Evolutionary conservation across 495 filamentous ascomycete genomes (phyloP).

Genomic region (Aspergillus incahuasiensis): DNA sequence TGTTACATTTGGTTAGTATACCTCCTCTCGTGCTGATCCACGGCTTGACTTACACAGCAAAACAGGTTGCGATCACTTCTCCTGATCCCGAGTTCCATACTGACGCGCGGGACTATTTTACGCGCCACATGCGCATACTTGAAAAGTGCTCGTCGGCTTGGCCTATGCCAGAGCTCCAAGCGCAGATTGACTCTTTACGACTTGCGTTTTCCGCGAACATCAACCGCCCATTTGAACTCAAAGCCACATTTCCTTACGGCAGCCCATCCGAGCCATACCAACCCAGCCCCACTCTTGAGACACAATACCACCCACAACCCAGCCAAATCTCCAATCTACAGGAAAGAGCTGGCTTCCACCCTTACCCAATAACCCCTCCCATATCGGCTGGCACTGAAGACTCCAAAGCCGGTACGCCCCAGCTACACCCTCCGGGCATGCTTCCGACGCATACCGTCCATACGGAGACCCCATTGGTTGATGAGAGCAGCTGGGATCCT

Average conservation of each 20-base stretch:
- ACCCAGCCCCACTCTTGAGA: constrained; percentile 57
- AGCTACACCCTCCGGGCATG: constrained; percentile 72
- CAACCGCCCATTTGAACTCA: constrained; percentile 81
- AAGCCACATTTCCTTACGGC: constrained; percentile 81
- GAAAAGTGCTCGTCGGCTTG: constrained; percentile 80
- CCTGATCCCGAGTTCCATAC: constrained; percentile 84
- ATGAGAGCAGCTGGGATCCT: constrained; percentile 82
- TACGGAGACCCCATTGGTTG: constrained; percentile 55
- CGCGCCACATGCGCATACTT: constrained; percentile 90
- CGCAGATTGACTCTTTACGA: constrained; percentile 82
- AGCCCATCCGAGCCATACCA: constrained; percentile 64
- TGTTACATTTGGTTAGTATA: constrained; percentile 80
- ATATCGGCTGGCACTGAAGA: constrained; percentile 72
- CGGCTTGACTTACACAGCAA: constrained; percentile 13
- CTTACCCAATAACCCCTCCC: constrained; percentile 77
- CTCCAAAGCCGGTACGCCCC: constrained; percentile 75
- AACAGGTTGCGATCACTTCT: constrained; percentile 90
- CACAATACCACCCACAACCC: constrained; percentile 40
- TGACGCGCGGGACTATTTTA: constrained; percentile 87
- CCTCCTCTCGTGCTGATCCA: not conserved
- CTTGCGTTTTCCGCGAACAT: constrained; percentile 90
- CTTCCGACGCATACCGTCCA: constrained; percentile 51
- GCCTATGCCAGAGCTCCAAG: constrained; percentile 90
- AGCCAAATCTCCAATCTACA: constrained; percentile 34
- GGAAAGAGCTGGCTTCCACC: constrained; percentile 68